Conservation (phyloP, 2,329 filamentous ascomycete genomes). For the Talaromyces amestolkiae region DNA sequence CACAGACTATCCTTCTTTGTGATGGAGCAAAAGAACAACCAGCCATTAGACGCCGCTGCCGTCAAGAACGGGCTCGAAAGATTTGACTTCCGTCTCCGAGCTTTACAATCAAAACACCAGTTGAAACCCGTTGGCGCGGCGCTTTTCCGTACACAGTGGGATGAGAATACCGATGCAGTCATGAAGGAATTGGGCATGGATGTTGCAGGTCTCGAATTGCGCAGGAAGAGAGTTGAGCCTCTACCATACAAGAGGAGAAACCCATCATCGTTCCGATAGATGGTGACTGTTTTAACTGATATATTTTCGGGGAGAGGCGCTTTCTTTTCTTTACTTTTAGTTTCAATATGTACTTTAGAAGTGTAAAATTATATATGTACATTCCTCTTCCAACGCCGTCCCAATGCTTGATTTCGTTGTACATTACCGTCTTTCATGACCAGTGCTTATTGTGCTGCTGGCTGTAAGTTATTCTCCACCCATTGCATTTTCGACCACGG, state of each 20-base stretch:
- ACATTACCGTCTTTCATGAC: background rate
- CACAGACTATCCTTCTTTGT: conserved; percentile 84
- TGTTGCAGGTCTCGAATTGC: conserved; percentile 80
- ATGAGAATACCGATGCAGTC: conserved; percentile 79
- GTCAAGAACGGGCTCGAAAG: conserved; percentile 55
- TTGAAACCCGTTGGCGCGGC: conserved; percentile 75
- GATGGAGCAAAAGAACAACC: conserved; percentile 69
- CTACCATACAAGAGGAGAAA: conserved; percentile 63
- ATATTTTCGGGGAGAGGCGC: conserved; percentile 14
- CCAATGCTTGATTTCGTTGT: background rate
- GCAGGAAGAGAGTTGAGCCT: conserved; percentile 70
- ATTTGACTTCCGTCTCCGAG: conserved; percentile 71
- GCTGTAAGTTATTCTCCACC: conserved; percentile 38
- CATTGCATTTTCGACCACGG: conserved; percentile 36
- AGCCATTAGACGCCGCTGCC: conserved; percentile 57
- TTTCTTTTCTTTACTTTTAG: conserved; percentile 23
- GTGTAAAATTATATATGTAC: conserved; percentile 44
- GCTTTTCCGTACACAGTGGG: conserved; percentile 87
- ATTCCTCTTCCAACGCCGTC: conserved; percentile 20
- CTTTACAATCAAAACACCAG: conserved; percentile 67
- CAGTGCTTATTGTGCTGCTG: conserved; percentile 13
- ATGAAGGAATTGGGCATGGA: conserved; percentile 76
- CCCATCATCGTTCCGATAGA: conserved; percentile 45
- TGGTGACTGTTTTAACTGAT: background rate
- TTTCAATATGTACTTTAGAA: conserved; percentile 40